phyloP scores from a whole-genome alignment of 805 yeast species.

The Yarrowia phangngaensis region DNA sequence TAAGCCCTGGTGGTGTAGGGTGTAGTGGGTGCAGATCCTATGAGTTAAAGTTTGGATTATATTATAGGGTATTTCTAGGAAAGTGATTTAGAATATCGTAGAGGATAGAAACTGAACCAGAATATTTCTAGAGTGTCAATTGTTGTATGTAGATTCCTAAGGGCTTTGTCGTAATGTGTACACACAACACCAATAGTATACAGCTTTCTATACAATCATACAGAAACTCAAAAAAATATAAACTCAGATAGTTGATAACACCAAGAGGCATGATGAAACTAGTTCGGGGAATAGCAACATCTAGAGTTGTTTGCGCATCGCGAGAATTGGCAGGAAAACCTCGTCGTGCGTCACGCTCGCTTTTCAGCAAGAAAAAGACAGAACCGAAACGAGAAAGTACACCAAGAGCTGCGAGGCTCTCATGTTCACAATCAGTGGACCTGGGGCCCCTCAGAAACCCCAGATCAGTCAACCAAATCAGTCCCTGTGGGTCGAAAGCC shows the following conservation, averaged over 20 bases:
- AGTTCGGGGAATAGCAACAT: constrained; percentile 11
- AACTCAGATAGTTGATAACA: too few species aligned
- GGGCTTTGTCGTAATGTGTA: too few species aligned
- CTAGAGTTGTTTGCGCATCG: too few species aligned
- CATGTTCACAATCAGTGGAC: neutral
- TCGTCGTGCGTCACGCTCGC: neutral
- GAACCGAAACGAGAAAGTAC: neutral
- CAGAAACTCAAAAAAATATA: too few species aligned
- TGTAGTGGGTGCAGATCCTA: neutral
- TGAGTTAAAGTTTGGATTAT: neutral
- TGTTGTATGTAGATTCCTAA: too few species aligned
- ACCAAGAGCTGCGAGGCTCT: neutral
- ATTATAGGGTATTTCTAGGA: too few species aligned
- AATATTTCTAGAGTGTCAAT: too few species aligned
- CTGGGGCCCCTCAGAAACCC: neutral
- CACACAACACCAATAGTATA: too few species aligned
- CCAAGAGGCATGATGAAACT: neutral
- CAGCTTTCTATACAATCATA: too few species aligned
- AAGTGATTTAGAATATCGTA: too few species aligned
- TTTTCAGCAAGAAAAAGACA: neutral
- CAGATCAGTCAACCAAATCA: neutral
- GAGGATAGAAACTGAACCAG: too few species aligned
- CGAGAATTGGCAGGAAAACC: neutral
- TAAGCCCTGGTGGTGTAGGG: neutral
- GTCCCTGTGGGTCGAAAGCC: neutral